Percentiles rank a stretch among this genome's conserved stretches.
These are phyloP conservation scores for Ichthyophthirius multifiliis DNA, from an alignment of 169 alveolate genomes.

Conservation along the genomic window DNA sequence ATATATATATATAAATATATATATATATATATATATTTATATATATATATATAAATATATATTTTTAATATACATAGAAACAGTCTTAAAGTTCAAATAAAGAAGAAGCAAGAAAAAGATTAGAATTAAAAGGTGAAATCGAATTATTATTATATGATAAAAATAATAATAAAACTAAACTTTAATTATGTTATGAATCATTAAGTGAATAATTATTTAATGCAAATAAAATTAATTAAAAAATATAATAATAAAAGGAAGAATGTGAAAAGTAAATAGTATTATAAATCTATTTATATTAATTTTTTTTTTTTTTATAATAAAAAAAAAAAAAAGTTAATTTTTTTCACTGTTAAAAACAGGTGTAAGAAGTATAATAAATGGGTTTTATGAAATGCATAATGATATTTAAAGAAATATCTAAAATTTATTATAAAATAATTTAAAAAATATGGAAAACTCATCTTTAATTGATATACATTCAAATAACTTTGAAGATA, in stretches of 20 bases:
- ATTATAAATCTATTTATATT: too few species aligned
- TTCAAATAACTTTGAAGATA: too few species aligned
- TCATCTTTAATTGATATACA: too few species aligned
- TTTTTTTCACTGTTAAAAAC: background rate
- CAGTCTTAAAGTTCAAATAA: background rate
- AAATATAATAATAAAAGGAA: background rate
- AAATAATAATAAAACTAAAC: constrained; percentile 2
- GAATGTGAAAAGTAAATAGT: background rate
- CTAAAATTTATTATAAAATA: background rate
- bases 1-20: too few species aligned
- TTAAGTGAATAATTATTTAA: background rate
- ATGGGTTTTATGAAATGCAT: background rate
- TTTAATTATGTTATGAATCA: background rate
- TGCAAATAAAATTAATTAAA: background rate
- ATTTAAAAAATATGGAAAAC: background rate
- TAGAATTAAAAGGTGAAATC: constrained; percentile 1
- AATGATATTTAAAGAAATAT: background rate
- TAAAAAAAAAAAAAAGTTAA: too few species aligned
- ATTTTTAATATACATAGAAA: background rate
- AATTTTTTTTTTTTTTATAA: background rate
- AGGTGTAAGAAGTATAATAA: background rate
- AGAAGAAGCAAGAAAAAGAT: background rate
- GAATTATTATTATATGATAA: background rate
- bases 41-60: background rate
- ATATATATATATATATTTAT: too few species aligned